Base-by-base conservation (phyloP, 345 rosid genomes). In the Aegle marmelos region DNA sequence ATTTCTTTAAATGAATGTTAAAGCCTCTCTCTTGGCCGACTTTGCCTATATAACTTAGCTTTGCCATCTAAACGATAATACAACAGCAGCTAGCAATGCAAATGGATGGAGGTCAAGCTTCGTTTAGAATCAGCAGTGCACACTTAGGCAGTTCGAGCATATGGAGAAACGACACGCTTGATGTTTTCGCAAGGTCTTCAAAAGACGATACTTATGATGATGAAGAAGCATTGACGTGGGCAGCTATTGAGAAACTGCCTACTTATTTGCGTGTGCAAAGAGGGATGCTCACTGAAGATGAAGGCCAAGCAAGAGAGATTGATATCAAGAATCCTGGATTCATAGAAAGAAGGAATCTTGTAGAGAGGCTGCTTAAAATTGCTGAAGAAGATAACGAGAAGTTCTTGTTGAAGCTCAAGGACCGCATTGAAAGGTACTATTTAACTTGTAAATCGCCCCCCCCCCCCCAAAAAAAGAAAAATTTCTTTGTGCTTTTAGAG, bases 171-270 rank as follows among this genome's bases (percentile, higher is more conserved):
- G 82, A 77, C 4, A 63, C 82, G 11, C n/a, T 71, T 68, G 89
- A 91, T 45, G 85, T 76, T 27, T 91, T 91, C 70, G 76, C 90
- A 7, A 83, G 69, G 82, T 86, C 95, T 16, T 86, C 86, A 37
- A 76, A 76, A 30, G 85, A 78, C 19, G 94, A 84, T 73, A 91
- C 57, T 53, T 53, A 89, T 0, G 83, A 91, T 22, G 90, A 87
- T 74, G 97, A 93, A 78, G 97, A 90, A 86, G 98, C 93, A 61
- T 84, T 93, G 72, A 91, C 60, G 81, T 95, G 98, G 98, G 98
- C 98, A 58, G 98, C 98, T 58, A 14, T 95, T 4, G 94, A 95
- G 85, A 95, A 86, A 82, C 89, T 95, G n/a, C 98, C 98, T 0
- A 90, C 98, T 4, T 88, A 79, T 78, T 78, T 88, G 72, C 91